Conservation (phyloP, 345 rosid species). For the Gossypium rotundifolium region DNA sequence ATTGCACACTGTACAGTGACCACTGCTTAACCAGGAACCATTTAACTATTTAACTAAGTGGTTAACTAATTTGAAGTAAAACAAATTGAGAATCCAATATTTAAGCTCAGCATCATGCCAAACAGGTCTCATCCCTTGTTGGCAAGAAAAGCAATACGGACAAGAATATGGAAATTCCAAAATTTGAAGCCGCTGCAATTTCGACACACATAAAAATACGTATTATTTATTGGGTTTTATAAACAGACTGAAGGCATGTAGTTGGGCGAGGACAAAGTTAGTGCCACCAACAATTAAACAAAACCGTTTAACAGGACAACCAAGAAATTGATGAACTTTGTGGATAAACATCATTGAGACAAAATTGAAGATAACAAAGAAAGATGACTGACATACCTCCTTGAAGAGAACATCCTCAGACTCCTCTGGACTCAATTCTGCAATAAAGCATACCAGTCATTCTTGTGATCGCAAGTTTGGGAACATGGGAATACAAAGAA, state of each 20-base stretch:
- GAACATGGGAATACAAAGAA: neutral
- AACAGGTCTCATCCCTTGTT: neutral
- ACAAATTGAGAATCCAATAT: neutral
- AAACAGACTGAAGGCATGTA: neutral
- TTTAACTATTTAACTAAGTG: neutral
- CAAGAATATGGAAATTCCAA: neutral
- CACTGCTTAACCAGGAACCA: neutral
- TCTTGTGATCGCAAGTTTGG: constrained; percentile 5
- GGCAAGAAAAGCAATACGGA: neutral
- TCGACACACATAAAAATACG: neutral
- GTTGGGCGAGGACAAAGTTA: neutral
- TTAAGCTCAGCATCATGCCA: neutral
- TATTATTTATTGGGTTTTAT: neutral
- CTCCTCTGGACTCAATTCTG: constrained; percentile 93
- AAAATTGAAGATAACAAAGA: neutral
- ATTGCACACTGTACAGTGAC: neutral
- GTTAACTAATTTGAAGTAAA: neutral
- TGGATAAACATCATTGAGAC: neutral
- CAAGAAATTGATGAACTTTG: neutral
- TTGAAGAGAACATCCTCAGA: constrained; percentile 97
- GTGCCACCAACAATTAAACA: neutral
- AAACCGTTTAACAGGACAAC: neutral
- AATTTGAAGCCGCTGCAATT: neutral
- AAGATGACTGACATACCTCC: constrained; percentile 49
- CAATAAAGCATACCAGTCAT: constrained; percentile 16